phyloP scores from a whole-genome alignment of 1,139 yeast genomes.

The Yamadazyma triangularis region DNA sequence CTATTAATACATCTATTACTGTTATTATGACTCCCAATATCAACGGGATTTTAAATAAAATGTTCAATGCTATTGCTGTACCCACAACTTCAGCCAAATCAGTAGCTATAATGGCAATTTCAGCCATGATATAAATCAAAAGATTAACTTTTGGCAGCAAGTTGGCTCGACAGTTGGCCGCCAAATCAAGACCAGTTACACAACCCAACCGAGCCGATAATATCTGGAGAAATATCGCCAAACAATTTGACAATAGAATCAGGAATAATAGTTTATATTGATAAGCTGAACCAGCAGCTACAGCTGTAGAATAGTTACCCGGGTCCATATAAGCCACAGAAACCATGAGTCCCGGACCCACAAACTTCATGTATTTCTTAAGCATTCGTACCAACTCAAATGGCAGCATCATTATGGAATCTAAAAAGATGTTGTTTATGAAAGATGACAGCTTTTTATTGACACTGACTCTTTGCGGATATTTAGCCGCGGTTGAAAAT shows the following conservation, averaged over 20 bases:
- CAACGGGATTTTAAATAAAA: conserved; percentile 73
- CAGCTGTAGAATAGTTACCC: conserved; percentile 94
- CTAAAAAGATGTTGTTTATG: too few relatives aligned
- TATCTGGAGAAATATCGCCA: conserved; percentile 83
- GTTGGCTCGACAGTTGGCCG: conserved; percentile 79
- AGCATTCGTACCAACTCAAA: conserved; percentile 21
- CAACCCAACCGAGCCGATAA: conserved; percentile 83
- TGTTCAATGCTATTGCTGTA: conserved; percentile 84
- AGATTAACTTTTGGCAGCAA: conserved; percentile 60
- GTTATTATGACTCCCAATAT: conserved; percentile 77
- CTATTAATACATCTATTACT: conserved; percentile 77
- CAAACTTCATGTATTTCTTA: conserved; percentile 57
- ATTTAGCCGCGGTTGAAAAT: too few relatives aligned
- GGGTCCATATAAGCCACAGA: conserved; percentile 98
- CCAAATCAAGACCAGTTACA: conserved; percentile 86
- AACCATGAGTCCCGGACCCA: conserved; percentile 94
- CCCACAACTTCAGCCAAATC: conserved; percentile 95
- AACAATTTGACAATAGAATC: conserved; percentile 73
- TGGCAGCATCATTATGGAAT: conserved; percentile 77
- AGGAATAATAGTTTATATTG: conserved; percentile 79
- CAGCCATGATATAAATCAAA: conserved; percentile 68
- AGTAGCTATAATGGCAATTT: conserved; percentile 85
- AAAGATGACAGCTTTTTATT: too few relatives aligned
- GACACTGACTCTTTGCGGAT: too few relatives aligned
- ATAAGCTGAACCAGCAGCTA: conserved; percentile 87